Percentiles rank a stretch among this genome's conserved stretches.
These are phyloP conservation scores for Echinosophora koreensis DNA, from an alignment of 306 rosid species.

Conservation along the genomic window DNA sequence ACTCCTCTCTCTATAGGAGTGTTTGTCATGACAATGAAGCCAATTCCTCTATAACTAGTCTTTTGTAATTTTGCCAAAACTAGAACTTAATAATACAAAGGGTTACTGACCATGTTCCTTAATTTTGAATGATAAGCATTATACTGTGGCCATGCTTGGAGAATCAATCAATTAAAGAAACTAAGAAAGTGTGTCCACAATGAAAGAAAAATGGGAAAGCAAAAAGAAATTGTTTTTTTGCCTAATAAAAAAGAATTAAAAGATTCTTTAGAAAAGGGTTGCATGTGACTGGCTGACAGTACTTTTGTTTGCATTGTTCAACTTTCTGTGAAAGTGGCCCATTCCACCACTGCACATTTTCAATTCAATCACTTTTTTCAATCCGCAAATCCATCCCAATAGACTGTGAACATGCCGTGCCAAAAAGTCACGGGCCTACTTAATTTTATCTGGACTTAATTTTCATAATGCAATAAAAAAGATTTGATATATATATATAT, in stretches of 20 bases:
- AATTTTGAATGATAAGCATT: slow-evolving; percentile 5
- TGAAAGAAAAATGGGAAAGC: neutral
- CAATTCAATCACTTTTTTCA: slow-evolving; percentile 37
- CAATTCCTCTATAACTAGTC: slow-evolving; percentile 13
- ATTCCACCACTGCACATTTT: slow-evolving; percentile 40
- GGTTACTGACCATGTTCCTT: slow-evolving; percentile 3
- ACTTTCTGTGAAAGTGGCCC: slow-evolving; percentile 43
- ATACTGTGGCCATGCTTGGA: slow-evolving; percentile 29
- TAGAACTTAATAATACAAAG: neutral
- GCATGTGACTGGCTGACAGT: slow-evolving; percentile 70
- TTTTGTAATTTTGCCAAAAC: slow-evolving; percentile 25
- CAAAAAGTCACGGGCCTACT: slow-evolving; percentile 41
- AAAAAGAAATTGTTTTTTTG: neutral
- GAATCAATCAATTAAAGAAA: neutral
- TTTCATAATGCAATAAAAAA: neutral
- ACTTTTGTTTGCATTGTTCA: slow-evolving; percentile 46
- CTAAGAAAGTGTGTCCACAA: neutral
- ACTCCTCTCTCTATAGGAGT: slow-evolving; percentile 67
- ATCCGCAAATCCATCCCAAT: slow-evolving; percentile 26
- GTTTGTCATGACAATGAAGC: slow-evolving; percentile 62
- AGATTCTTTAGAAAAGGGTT: slow-evolving; percentile 28
- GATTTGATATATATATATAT: neutral
- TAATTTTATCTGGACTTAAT: neutral
- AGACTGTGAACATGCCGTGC: slow-evolving; percentile 40
- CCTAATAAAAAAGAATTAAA: neutral